A percentile compares a stretch with the other conserved stretches of the same genome.
Conservation (phyloP, 2,329 filamentous ascomycete genomes). For the Pseudodiploospora longispora region DNA sequence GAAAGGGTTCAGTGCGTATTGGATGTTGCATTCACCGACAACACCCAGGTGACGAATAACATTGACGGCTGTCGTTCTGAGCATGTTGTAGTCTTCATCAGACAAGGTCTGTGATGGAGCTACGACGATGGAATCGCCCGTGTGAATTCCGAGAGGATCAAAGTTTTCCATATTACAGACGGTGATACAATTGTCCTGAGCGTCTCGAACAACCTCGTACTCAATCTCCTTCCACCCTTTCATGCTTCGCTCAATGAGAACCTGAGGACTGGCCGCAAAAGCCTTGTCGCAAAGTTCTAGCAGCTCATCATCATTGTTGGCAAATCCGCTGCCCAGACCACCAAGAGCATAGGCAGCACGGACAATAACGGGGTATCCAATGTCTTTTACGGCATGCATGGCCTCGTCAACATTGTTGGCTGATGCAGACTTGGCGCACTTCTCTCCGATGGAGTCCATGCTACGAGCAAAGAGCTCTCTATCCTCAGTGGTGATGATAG, state of each 20-base stretch:
- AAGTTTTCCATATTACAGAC: conserved; percentile 99
- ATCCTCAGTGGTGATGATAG: conserved; percentile 97
- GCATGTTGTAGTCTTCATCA: conserved; percentile 98
- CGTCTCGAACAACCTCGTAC: conserved; percentile 95
- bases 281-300: conserved; percentile 88
- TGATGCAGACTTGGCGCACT: conserved; percentile 94
- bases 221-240: conserved; percentile 99
- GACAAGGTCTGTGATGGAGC: conserved; percentile 94
- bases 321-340: conserved; percentile 91
- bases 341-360: conserved; percentile 93
- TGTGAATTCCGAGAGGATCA: conserved; percentile 94
- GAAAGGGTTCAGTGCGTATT: conserved; percentile 93
- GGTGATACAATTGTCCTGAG: conserved; percentile 95
- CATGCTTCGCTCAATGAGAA: conserved; percentile 96
- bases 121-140: conserved; percentile 95
- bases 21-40: conserved; percentile 97
- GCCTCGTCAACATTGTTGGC: conserved; percentile 85
- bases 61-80: conserved; percentile 92
- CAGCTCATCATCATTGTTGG: conserved; percentile 76
- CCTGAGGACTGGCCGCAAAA: conserved; percentile 89
- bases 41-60: conserved; percentile 96
- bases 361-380: conserved; percentile 95
- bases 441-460: conserved; percentile 97
- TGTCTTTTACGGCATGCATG: conserved; percentile 76
- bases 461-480: conserved; percentile 93